These are phyloP conservation scores for Euphrasia arctica DNA, from an alignment of 305 asterid species.

Conservation along the genomic window DNA sequence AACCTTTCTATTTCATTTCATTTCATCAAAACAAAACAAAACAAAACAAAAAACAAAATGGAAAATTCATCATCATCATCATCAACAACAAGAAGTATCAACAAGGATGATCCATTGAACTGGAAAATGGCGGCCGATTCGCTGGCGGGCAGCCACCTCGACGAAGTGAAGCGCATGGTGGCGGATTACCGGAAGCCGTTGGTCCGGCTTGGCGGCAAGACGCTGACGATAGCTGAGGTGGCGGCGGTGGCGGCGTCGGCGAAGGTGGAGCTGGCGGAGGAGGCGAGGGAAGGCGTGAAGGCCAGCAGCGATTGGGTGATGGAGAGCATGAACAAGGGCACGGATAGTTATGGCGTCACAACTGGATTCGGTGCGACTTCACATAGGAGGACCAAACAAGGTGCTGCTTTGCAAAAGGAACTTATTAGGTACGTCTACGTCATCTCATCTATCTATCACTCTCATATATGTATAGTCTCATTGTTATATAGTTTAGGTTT, in stretches of 20 bases:
- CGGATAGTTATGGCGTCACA: slow-evolving; percentile 60
- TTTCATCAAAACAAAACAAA: too few species aligned
- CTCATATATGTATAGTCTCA: too few species aligned
- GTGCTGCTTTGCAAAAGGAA: slow-evolving; percentile 59
- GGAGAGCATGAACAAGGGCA: slow-evolving; percentile 56
- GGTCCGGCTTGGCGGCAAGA: slow-evolving; percentile 52
- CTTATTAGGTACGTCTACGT: slow-evolving; percentile 43
- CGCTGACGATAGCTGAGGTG: slow-evolving; percentile 51
- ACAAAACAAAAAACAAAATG: too few species aligned
- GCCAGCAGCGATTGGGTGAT: slow-evolving; percentile 73
- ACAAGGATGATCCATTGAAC: slow-evolving; percentile 41
- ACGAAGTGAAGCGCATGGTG: slow-evolving; percentile 63
- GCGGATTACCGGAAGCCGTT: slow-evolving; percentile 43
- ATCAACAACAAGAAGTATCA: too few species aligned
- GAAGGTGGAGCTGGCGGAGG: slow-evolving; percentile 53
- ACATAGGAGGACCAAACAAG: slow-evolving; percentile 59
- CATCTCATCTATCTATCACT: too few species aligned
- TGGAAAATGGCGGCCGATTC: slow-evolving; percentile 57
- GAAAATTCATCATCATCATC: too few species aligned
- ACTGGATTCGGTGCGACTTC: slow-evolving; percentile 74
- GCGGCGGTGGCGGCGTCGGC: slow-evolving; percentile 47
- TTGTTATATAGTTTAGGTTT: too few species aligned
- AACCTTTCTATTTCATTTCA: slow-evolving; percentile 3
- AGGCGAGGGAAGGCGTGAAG: slow-evolving; percentile 45
- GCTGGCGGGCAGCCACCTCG: slow-evolving; percentile 52